phyloP scores from a whole-genome alignment of 139 green algal genomes.

The Coelastrella sp. region DNA sequence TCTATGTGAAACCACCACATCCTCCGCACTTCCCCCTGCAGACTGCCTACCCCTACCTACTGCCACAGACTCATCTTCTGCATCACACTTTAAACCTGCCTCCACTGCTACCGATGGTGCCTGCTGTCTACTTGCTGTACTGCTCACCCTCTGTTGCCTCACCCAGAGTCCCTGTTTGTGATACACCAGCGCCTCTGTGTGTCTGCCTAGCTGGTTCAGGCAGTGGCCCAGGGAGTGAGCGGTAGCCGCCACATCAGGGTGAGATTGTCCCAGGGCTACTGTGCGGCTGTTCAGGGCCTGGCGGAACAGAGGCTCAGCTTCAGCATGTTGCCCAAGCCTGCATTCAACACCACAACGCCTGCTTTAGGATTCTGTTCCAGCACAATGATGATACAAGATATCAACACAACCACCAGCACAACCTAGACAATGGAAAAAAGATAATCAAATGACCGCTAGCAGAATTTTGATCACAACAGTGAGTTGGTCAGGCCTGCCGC shows the following conservation, averaged over 20 bases:
- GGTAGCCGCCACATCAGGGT: constrained; percentile 36
- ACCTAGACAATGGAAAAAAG: too few relatives aligned
- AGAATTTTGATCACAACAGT: neutral
- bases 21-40: neutral
- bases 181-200: constrained; percentile 25
- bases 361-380: too few relatives aligned
- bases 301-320: constrained; percentile 36
- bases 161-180: constrained; percentile 43
- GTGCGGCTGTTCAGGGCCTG: neutral
- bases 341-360: neutral
- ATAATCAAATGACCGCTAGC: too few relatives aligned
- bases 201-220: constrained; percentile 9
- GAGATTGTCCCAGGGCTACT: neutral
- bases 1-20: constrained; percentile 25
- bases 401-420: too few relatives aligned
- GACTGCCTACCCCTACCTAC: neutral
- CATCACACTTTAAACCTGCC: neutral
- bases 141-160: neutral
- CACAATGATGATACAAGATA: too few relatives aligned
- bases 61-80: neutral
- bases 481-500: neutral
- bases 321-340: constrained; percentile 10
- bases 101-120: constrained; percentile 2
- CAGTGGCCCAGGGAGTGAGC: constrained; percentile 41
- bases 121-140: neutral